phyloP scores from a whole-genome alignment of 441 rosid genomes.

The Syzygium malaccense region DNA sequence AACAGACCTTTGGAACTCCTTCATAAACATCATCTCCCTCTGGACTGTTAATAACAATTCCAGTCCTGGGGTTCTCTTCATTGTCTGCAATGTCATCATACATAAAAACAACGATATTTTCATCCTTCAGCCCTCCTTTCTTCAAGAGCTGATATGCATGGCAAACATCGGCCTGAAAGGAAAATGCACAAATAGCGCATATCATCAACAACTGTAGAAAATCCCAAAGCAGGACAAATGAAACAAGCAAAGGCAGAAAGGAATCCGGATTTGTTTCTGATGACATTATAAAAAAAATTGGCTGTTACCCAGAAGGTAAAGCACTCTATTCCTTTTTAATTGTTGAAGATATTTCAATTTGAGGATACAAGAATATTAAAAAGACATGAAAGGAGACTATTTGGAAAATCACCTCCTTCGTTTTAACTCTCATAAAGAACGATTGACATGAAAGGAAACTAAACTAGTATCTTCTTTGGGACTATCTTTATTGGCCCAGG shows the following conservation, averaged over 20 bases:
- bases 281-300: background rate
- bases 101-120: constrained; percentile 90
- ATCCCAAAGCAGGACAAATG: background rate
- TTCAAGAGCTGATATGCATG: constrained; percentile 92
- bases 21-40: constrained; percentile 74
- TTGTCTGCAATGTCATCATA: constrained; percentile 83
- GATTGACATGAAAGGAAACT: background rate
- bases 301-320: background rate
- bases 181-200: background rate
- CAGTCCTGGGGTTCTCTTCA: constrained; percentile 80
- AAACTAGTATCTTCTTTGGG: background rate
- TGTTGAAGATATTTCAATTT: background rate
- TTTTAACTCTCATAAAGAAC: background rate
- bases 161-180: constrained; percentile 75
- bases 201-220: background rate
- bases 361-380: background rate
- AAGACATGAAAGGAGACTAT: background rate
- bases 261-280: background rate
- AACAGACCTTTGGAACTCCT: constrained; percentile 81
- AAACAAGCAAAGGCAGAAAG: background rate
- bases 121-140: constrained; percentile 89
- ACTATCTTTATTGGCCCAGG: background rate
- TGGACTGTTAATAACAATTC: constrained; percentile 79
- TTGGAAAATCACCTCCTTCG: background rate
- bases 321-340: background rate